A percentile compares a stretch with the other conserved stretches of the same genome.
Evolutionary conservation across 2,329 filamentous ascomycete species (phyloP).

Genomic region (Diplodia sapinea): DNA sequence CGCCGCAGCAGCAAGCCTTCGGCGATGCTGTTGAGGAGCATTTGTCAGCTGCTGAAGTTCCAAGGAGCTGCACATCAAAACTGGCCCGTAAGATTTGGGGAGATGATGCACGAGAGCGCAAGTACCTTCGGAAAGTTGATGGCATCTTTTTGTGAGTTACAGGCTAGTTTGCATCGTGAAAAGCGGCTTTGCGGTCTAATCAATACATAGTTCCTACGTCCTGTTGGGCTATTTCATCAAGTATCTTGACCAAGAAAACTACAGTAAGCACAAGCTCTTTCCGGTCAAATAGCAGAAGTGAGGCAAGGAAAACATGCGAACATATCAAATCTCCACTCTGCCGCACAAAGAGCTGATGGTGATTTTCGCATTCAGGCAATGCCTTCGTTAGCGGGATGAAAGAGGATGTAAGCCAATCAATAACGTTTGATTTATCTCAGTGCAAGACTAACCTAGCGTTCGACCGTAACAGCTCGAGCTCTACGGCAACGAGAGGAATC

Average conservation of each 20-base stretch:
- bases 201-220: not conserved
- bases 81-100: constrained; percentile 11
- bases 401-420: constrained; percentile 14
- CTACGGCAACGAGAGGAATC: constrained; percentile 25
- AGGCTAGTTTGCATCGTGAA: not conserved
- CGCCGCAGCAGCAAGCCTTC: constrained; percentile 6
- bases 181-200: not conserved
- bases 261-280: not conserved
- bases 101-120: constrained; percentile 10
- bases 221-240: constrained; percentile 23
- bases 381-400: constrained; percentile 31
- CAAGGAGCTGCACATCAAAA: not conserved
- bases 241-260: constrained; percentile 19
- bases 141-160: constrained; percentile 6
- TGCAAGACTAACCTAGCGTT: not conserved
- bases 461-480: constrained; percentile 4
- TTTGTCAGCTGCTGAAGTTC: not conserved
- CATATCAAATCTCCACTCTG: not conserved
- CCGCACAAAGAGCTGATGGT: not conserved
- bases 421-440: too few species aligned
- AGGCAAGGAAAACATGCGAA: not conserved
- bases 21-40: not conserved
- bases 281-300: not conserved
- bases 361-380: constrained; percentile 5
- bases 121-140: constrained; percentile 20